Base-by-base conservation (phyloP, 1,284 basidiomycete species). In the Bondarzewia mesenterica region DNA sequence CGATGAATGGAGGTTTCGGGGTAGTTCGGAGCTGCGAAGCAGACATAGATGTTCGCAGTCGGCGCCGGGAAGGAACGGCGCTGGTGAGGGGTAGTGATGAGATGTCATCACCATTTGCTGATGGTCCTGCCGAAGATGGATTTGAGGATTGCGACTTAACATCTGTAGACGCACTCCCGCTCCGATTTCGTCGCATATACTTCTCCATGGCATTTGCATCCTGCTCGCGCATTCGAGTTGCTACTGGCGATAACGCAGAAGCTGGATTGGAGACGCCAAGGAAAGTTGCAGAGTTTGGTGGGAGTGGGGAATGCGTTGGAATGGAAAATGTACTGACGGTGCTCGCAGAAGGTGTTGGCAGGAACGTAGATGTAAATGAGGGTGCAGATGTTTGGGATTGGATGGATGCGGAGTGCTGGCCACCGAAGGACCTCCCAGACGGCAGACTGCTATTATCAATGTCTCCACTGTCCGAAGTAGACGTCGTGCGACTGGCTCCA, bases 131-230 rank as follows among this genome's bases (percentile, higher is more conserved):
- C 41, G 75, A 75, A 44, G 74, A 64, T 47, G 73, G 72, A 27
- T 64, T 64, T 39, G 70, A 71, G 20, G 75, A 75, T 57, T 78
- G 74, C 5, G 80, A 82, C 57, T 69, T 78, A 51, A 73, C 78
- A 57, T 87, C 85, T 20, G 83, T 85, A 1, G 84, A 85, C 16
- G 74, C 77, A 58, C 87, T 89, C 46, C 84, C 86, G 61, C 85
- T 89, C 47, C 86, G 75, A 68, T 85, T 85, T 47, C 87, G 77
- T 52, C 77, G 70, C 62, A 87, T 73, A 60, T 89, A 90, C 58
- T 88, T 86, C 60, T 89, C 85, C 71, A 86, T 88, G 22, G 87
- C 88, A 62, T 85, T 84, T 22, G 86, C 86, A 60, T 90, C 88
- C 49, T 80, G 74, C 65, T 89, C 83, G 55, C 81, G 75, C 71